Base-by-base conservation (phyloP, 805 yeast genomes). In the Babjeviella inositovora region DNA sequence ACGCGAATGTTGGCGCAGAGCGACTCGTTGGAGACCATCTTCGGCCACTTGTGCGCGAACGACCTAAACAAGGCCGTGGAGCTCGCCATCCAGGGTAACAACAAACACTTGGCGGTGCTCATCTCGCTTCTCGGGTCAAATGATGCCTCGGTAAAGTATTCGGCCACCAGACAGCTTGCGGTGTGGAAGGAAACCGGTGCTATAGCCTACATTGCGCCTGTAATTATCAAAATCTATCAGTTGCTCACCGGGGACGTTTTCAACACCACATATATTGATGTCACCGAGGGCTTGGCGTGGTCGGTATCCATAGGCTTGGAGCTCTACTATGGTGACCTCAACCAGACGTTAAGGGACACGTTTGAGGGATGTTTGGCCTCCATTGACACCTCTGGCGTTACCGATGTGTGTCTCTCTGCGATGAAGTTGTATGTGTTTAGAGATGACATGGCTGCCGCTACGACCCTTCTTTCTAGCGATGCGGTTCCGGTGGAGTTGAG, bases 111-210 rank as follows among this genome's bases (percentile, higher is more conserved):
- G 11, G 70, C 93, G 0, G 68, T 67, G 1, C 37, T 81, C 14
- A 43, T 87, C 8, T 61, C 94, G 0, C 48, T 77, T 20, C 41
- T 76, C 6, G 93, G 80, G 16, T 71, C 90, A 1, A 73, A 75
- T 33, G 77, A 73, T 32, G 57, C 57, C 1, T 54, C 58, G 2
- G 72, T 76, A 3, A 54, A 56, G 23, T 37, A 36, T 1, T 52
- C 68, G 24, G 85, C 95, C 0, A 32, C 39, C 5, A 43, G 44
- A 16, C 95, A 84, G 45, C 44, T 87, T 13, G 46, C 51, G 3
- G 65, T 62, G 18, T 85, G 96, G 96, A 42, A 43, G 15, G 50
- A 53, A 4, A 47, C 49, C 5, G 52, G 55, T 4, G 47, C 50
- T 4, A 25, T 52, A 15, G 41, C 38, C 14, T 45, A 43, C 22